These are phyloP conservation scores for Lepidium sativum DNA, from an alignment of 345 rosid species.

Conservation along the genomic window DNA sequence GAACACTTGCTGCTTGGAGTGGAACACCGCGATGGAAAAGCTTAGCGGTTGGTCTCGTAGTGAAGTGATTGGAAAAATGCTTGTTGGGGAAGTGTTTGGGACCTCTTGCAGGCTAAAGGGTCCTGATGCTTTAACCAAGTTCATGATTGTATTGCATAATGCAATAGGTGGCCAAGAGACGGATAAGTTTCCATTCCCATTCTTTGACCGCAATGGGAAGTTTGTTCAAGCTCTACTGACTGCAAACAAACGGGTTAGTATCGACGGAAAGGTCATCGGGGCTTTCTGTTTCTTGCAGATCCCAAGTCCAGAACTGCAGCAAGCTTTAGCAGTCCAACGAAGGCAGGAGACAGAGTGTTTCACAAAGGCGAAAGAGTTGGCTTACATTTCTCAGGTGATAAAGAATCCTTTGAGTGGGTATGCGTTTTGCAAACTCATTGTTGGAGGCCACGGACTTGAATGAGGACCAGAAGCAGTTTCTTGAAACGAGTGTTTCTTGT, in stretches of 20 bases:
- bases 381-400: slow-evolving; percentile 90
- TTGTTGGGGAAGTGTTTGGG: slow-evolving; percentile 94
- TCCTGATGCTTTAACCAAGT: slow-evolving; percentile 76
- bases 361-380: slow-evolving; percentile 72
- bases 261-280: slow-evolving; percentile 67
- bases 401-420: slow-evolving; percentile 83
- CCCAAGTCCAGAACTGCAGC: slow-evolving; percentile 88
- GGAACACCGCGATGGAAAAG: slow-evolving; percentile 98
- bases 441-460: slow-evolving; percentile 75
- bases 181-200: slow-evolving; percentile 69
- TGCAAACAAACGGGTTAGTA: slow-evolving; percentile 66
- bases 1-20: slow-evolving; percentile 82
- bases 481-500: slow-evolving; percentile 89
- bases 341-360: slow-evolving; percentile 63
- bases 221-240: slow-evolving; percentile 78
- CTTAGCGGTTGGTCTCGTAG: slow-evolving; percentile 71
- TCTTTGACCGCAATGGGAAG: slow-evolving; percentile 68
- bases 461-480: slow-evolving; percentile 89
- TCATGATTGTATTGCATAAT: slow-evolving; percentile 85
- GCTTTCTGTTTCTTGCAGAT: slow-evolving; percentile 97
- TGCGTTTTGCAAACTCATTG: slow-evolving; percentile 73
- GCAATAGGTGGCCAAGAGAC: slow-evolving; percentile 84
- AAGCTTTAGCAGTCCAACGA: slow-evolving; percentile 65
- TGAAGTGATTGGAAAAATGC: slow-evolving; percentile 75
- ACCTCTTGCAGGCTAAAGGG: slow-evolving; percentile 83